Evolutionary conservation across 331 rosid species (phyloP).

Genomic region (Pyracantha coccinea): DNA sequence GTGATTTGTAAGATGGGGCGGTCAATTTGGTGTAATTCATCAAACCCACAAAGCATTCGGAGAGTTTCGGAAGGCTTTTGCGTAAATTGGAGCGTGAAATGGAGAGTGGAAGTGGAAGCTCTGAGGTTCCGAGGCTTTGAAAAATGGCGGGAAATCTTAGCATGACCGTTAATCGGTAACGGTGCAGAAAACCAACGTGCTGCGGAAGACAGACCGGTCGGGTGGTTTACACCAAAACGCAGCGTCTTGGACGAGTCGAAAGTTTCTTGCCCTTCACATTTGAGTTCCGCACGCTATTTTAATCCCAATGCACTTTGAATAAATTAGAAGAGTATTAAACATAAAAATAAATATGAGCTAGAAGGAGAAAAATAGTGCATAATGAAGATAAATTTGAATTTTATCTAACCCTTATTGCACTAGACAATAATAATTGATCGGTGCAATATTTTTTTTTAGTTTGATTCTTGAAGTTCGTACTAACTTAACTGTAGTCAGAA

Average conservation of each 20-base stretch:
- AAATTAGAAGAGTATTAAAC: too few relatives aligned
- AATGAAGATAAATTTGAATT: too few relatives aligned
- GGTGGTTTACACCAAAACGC: neutral
- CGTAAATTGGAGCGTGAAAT: neutral
- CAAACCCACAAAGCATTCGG: constrained; percentile 14
- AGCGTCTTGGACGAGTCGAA: neutral
- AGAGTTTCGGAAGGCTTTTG: neutral
- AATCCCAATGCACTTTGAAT: too few relatives aligned
- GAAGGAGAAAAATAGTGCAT: too few relatives aligned
- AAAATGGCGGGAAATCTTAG: constrained; percentile 16
- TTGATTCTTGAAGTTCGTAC: too few relatives aligned
- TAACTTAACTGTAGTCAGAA: too few relatives aligned
- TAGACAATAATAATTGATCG: too few relatives aligned
- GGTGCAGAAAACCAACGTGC: neutral
- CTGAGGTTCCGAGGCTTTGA: neutral
- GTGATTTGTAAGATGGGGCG: constrained; percentile 10
- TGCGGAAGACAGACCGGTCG: neutral
- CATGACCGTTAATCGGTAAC: constrained; percentile 17
- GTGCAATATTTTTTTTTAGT: too few relatives aligned
- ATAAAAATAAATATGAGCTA: too few relatives aligned
- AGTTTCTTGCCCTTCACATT: neutral
- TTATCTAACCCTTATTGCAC: too few relatives aligned
- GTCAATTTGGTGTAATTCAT: constrained; percentile 5
- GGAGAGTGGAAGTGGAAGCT: constrained; percentile 1
- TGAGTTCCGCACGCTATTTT: too few relatives aligned